These are phyloP conservation scores for Gynandropsis gynandra DNA, from an alignment of 345 rosid species.

Conservation along the genomic window DNA sequence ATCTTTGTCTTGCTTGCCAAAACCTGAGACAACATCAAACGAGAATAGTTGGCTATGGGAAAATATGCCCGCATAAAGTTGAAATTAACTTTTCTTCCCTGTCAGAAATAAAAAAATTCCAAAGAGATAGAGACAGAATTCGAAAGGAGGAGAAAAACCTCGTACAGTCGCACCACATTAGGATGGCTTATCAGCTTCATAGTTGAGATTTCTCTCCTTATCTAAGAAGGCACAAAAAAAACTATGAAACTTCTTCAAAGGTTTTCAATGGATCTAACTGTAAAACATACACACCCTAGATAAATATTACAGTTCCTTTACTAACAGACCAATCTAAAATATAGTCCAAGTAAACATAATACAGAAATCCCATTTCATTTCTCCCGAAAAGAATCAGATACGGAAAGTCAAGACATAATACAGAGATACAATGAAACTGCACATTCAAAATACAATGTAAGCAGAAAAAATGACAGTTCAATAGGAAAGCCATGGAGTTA, in stretches of 20 bases:
- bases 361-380: background rate
- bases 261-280: background rate
- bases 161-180: constrained; percentile 63
- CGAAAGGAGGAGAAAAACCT: constrained; percentile 40
- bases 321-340: background rate
- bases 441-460: no score
- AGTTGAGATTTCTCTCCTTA: constrained; percentile 65
- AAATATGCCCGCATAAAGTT: background rate
- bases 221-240: constrained; percentile 38
- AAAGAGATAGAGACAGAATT: constrained; percentile 19
- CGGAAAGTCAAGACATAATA: background rate
- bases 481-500: constrained; percentile 22
- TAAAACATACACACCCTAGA: background rate
- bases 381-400: background rate
- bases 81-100: background rate
- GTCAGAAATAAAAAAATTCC: background rate
- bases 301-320: background rate
- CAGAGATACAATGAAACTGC: no score
- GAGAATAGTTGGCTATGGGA: background rate
- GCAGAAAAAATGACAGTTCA: background rate
- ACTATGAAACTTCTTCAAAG: constrained; percentile 11
- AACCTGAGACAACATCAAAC: constrained; percentile 33
- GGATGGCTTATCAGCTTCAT: constrained; percentile 90
- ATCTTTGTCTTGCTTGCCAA: constrained; percentile 67
- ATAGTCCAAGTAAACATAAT: no score